Base-by-base conservation (phyloP, 768 basidiomycete species). In the Suillus spraguei region DNA sequence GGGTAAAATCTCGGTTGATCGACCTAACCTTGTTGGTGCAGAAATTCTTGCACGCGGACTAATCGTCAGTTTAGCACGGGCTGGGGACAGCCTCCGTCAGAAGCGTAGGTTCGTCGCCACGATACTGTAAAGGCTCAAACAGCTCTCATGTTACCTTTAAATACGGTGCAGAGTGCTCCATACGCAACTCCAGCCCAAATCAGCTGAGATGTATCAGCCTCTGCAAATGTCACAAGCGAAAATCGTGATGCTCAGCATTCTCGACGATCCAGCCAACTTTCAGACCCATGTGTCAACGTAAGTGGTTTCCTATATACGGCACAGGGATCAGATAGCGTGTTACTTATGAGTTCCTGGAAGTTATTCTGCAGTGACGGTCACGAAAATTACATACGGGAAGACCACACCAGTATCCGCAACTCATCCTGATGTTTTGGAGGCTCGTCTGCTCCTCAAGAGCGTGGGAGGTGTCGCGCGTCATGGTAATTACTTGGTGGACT, bases 1-100 rank as follows among this genome's bases (percentile, higher is more conserved):
- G 66, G 84, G 84, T 0, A 82, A 80, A 1, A 65, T 74, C 0
- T 71, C 66, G 3, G 47, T 24, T 49, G 47, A 24, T 49, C 47
- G 47, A 49, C 47, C 47, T 24, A 11, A 3, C 13, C 5, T 47
- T 22, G 13, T 4, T 22, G 46, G 22, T 47, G 47, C 2, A 24
- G 47, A 49, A 14, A 24, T 49, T 4, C 2, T 49, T 24, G 7
- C 24, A 8, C 24, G 14, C 6, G 47, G 47, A 24, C 14, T 49
- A 14, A 2, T 1, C 7, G 0, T 49, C 22, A 1, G 1, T 24
- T 8, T 49, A 1, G 14, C 13, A 24, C 24, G 14, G 13, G 14
- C 6, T 14, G 14, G 24, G 6, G 47, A 49, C 14, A 49, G 47
- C 13, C 4, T 16, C 7, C 47, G 47, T 49, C 47, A 14, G 1